Evolutionary conservation across 352 stramenopile species (phyloP).

Genomic region (Thalassiosira livingstoniorum): DNA sequence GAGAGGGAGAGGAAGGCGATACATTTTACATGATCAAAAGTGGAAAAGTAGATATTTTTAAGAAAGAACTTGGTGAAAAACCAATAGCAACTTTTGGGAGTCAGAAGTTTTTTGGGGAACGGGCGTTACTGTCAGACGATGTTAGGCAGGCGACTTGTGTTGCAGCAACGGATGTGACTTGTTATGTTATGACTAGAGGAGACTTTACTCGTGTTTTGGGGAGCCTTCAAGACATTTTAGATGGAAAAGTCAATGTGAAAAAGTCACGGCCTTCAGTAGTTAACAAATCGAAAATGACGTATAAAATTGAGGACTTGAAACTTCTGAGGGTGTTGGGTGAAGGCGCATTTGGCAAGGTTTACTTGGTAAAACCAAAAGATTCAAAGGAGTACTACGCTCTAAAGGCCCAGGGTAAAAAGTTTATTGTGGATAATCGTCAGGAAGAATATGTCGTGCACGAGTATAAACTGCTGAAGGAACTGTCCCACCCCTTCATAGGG

Average conservation of each 20-base stretch:
- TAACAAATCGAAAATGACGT: conserved; percentile 45
- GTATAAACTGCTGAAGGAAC: conserved; percentile 92
- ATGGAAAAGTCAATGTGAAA: conserved; percentile 44
- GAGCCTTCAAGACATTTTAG: conserved; percentile 80
- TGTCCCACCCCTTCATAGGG: conserved; percentile 93
- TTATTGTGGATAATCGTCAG: conserved; percentile 91
- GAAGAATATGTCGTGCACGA: conserved; percentile 93
- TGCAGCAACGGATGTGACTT: conserved; percentile 67
- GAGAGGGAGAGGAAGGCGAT: conserved; percentile 63
- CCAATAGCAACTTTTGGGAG: conserved; percentile 82
- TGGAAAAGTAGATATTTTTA: conserved; percentile 84
- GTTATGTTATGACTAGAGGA: conserved; percentile 90
- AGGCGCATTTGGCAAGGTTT: conserved; percentile 96
- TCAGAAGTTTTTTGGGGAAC: conserved; percentile 93
- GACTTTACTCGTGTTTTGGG: conserved; percentile 94
- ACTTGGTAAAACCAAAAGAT: conserved; percentile 90
- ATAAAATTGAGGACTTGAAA: conserved; percentile 86
- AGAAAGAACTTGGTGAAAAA: conserved; percentile 69
- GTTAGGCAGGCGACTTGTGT: conserved; percentile 91
- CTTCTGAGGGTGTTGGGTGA: conserved; percentile 93
- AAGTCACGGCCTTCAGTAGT: conserved; percentile 35
- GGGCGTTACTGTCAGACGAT: conserved; percentile 91
- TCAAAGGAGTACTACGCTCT: conserved; percentile 89
- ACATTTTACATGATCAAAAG: conserved; percentile 89
- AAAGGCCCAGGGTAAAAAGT: conserved; percentile 95